These are phyloP conservation scores for Penicillium canescens DNA, from an alignment of 495 filamentous ascomycete genomes.

Conservation along the genomic window DNA sequence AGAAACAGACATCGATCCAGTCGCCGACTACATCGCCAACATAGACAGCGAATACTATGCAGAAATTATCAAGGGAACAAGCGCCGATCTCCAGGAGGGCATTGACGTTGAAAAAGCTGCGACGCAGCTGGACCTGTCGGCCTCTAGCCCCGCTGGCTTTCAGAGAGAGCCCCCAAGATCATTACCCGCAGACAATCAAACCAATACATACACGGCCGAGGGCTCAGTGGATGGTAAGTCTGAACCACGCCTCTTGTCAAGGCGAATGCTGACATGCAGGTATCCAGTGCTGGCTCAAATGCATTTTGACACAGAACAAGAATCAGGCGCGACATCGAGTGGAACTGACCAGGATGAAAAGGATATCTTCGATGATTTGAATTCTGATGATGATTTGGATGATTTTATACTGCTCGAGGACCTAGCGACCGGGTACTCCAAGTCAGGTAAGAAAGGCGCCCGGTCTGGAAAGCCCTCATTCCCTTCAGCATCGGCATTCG, in stretches of 20 bases:
- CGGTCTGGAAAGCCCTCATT: conserved; percentile 35
- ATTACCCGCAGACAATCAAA: background rate
- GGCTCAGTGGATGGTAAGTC: conserved; percentile 12
- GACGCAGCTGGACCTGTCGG: conserved; percentile 1
- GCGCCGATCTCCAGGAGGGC: conserved; percentile 7
- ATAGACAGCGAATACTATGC: conserved; percentile 46
- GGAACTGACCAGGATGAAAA: conserved; percentile 30
- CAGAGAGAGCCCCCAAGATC: background rate
- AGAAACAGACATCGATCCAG: conserved; percentile 52
- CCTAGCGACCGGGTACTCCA: conserved; percentile 12
- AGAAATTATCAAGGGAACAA: conserved; percentile 8
- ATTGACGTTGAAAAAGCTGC: conserved; percentile 11
- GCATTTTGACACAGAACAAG: conserved; percentile 14
- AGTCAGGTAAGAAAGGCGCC: conserved; percentile 8
- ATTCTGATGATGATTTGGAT: conserved; percentile 11
- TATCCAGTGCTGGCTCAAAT: conserved; percentile 18
- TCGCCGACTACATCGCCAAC: conserved; percentile 79
- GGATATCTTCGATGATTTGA: conserved; percentile 5
- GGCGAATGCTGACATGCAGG: background rate
- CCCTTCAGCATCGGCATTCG: conserved; percentile 61
- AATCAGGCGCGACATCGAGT: background rate
- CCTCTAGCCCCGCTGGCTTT: conserved; percentile 2
- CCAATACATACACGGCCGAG: conserved; percentile 1
- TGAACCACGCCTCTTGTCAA: background rate
- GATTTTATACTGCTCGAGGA: conserved; percentile 20